phyloP scores from a whole-genome alignment of 495 filamentous ascomycete species.

The Xylaria longipes region DNA sequence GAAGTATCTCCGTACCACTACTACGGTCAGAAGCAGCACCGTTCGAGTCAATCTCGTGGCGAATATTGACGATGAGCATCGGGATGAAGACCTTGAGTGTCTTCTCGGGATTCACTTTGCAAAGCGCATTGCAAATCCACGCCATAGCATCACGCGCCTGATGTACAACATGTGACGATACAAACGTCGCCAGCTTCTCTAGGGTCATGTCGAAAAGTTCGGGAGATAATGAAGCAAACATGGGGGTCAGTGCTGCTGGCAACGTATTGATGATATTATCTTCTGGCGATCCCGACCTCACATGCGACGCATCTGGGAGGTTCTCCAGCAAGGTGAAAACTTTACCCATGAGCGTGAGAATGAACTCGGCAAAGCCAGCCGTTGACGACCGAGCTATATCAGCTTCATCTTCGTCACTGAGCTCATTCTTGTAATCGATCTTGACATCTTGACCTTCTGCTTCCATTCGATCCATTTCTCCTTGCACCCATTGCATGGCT shows the following conservation, averaged over 20 bases:
- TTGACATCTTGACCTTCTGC: slow-evolving; percentile 80
- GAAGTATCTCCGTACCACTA: slow-evolving; percentile 90
- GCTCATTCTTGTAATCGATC: slow-evolving; percentile 81
- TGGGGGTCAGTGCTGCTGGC: slow-evolving; percentile 86
- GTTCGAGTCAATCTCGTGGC: slow-evolving; percentile 96
- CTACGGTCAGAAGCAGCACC: slow-evolving; percentile 94
- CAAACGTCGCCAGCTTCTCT: slow-evolving; percentile 89
- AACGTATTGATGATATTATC: slow-evolving; percentile 97
- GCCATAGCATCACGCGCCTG: slow-evolving; percentile 98
- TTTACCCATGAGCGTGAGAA: slow-evolving; percentile 86
- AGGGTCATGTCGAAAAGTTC: slow-evolving; percentile 91
- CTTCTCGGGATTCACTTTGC: slow-evolving; percentile 93
- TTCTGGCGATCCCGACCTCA: slow-evolving; percentile 89
- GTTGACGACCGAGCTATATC: slow-evolving; percentile 95
- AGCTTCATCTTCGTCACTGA: slow-evolving; percentile 86
- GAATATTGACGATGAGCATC: slow-evolving; percentile 86
- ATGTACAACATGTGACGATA: slow-evolving; percentile 95
- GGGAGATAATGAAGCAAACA: slow-evolving; percentile 90
- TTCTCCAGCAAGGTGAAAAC: slow-evolving; percentile 97
- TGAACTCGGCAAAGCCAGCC: slow-evolving; percentile 88
- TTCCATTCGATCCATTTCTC: slow-evolving; percentile 93
- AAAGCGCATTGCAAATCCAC: slow-evolving; percentile 94
- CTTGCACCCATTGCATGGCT: slow-evolving; percentile 91
- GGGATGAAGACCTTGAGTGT: slow-evolving; percentile 88
- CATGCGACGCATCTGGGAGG: slow-evolving; percentile 83